These are phyloP conservation scores for Mucor sp. DNA, from an alignment of 371 early-diverging fungal genomes.

Conservation along the genomic window DNA sequence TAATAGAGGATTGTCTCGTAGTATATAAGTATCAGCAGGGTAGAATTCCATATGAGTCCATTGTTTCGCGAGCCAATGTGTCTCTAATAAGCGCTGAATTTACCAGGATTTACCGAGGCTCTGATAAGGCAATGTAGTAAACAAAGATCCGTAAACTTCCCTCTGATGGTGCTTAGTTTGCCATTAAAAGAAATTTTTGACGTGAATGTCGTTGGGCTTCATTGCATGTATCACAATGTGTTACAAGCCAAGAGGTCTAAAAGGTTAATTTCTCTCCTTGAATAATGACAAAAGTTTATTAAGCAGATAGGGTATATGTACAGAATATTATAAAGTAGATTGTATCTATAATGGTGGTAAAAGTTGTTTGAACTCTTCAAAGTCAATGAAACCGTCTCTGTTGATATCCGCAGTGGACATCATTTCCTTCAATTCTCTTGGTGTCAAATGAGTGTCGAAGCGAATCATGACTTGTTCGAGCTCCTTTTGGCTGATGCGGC, in stretches of 20 bases:
- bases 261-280: background rate
- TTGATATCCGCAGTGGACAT: constrained; percentile 80
- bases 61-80: too few species aligned
- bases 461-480: constrained; percentile 69
- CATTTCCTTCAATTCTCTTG: constrained; percentile 81
- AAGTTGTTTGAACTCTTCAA: constrained; percentile 62
- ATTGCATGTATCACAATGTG: background rate
- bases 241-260: background rate
- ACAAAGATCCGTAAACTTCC: background rate
- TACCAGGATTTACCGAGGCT: too few species aligned
- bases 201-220: background rate
- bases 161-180: background rate
- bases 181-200: background rate
- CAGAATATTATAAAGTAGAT: background rate
- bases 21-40: too few species aligned
- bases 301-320: background rate
- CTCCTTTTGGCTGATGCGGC: constrained; percentile 70
- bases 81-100: too few species aligned
- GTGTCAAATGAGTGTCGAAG: constrained; percentile 67
- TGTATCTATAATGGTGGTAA: constrained; percentile 35
- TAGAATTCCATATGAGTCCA: too few species aligned
- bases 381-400: constrained; percentile 67
- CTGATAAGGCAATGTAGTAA: too few species aligned
- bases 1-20: too few species aligned
- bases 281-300: background rate